Percentiles rank a stretch among this genome's conserved stretches.
phyloP scores from a whole-genome alignment of 176 grass and related monocot genomes.

The Olyra latifolia region DNA sequence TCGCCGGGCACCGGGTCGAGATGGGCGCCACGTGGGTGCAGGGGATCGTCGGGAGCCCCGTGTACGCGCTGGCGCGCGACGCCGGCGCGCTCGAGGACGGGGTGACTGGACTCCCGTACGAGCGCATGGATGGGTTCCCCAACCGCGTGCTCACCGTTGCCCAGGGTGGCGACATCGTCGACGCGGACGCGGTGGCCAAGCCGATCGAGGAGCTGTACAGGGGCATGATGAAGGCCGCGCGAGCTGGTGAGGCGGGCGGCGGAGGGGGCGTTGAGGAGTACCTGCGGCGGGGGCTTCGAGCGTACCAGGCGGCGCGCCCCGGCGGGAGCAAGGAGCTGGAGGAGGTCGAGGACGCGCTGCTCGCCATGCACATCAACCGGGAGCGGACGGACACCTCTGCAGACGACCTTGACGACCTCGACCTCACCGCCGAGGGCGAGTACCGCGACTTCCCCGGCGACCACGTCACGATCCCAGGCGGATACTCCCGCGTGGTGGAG shows the following conservation, averaged over 20 bases:
- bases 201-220: conserved; percentile 60
- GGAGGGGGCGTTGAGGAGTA: conserved; percentile 44
- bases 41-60: conserved; percentile 72
- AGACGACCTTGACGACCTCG: conserved; percentile 57
- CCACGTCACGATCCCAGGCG: conserved; percentile 74
- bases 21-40: conserved; percentile 94
- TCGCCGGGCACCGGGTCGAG: conserved; percentile 73
- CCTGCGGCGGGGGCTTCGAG: conserved; percentile 55
- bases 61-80: conserved; percentile 58
- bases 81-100: conserved; percentile 36
- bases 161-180: conserved; percentile 61
- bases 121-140: conserved; percentile 88
- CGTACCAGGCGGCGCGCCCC: conserved; percentile 43
- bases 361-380: conserved; percentile 60
- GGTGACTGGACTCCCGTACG: conserved; percentile 39
- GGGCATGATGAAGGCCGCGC: conserved; percentile 65
- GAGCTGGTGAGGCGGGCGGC: conserved; percentile 42
- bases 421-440: conserved; percentile 80
- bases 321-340: conserved; percentile 27
- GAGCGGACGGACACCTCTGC: conserved; percentile 71
- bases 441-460: conserved; percentile 86
- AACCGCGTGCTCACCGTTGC: conserved; percentile 60
- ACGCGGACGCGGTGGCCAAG: conserved; percentile 40
- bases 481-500: conserved; percentile 69
- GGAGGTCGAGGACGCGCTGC: conserved; percentile 63